phyloP scores from a whole-genome alignment of 2,329 filamentous ascomycete genomes.

The Periglandula ipomoeae region DNA sequence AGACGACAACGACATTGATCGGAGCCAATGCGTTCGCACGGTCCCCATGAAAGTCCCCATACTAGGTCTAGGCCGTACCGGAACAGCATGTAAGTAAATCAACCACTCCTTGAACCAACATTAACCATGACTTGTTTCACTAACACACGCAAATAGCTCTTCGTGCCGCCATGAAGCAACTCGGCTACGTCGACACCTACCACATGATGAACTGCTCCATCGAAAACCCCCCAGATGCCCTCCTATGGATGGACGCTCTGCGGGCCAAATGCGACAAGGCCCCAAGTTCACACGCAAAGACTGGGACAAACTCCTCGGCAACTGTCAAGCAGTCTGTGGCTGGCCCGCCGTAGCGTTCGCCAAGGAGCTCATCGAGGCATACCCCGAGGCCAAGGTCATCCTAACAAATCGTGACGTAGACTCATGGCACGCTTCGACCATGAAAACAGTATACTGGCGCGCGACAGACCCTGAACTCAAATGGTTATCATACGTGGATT shows the following conservation, averaged over 20 bases:
- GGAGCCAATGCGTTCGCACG: conserved; percentile 52
- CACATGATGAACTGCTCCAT: conserved; percentile 65
- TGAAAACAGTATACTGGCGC: conserved; percentile 61
- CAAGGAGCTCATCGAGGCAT: conserved; percentile 62
- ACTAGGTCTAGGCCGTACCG: conserved; percentile 60
- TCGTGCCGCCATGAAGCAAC: conserved; percentile 53
- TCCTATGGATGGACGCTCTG: conserved; percentile 64
- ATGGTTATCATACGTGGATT: conserved; percentile 35
- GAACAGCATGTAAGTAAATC: conserved; percentile 55
- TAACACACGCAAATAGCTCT: conserved; percentile 36
- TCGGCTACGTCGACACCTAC: conserved; percentile 61
- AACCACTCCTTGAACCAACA: neutral
- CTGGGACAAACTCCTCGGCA: conserved; percentile 59
- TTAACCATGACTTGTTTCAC: neutral
- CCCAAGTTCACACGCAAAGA: too few relatives aligned
- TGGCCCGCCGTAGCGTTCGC: conserved; percentile 60
- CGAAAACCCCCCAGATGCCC: conserved; percentile 48
- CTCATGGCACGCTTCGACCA: conserved; percentile 51
- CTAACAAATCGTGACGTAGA: conserved; percentile 58
- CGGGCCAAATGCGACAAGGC: too few relatives aligned
- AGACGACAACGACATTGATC: conserved; percentile 58
- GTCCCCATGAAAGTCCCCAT: conserved; percentile 67
- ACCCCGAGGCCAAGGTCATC: conserved; percentile 65
- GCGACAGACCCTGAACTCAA: conserved; percentile 50
- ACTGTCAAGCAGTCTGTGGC: conserved; percentile 60